Conservation (phyloP, 805 yeast genomes). For the Hanseniaspora lindneri region DNA sequence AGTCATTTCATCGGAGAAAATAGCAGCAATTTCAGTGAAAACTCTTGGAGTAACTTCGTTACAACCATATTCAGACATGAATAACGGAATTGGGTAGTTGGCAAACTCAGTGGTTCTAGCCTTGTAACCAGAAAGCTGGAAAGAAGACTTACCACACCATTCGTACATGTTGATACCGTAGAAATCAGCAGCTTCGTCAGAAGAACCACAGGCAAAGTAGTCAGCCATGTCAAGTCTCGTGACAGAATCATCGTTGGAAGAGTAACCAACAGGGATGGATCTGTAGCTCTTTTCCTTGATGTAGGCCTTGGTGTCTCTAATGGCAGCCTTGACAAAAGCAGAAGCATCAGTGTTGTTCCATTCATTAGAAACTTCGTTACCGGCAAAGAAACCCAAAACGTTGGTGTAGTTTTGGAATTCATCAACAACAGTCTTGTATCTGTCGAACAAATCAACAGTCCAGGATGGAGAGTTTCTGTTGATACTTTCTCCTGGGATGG, state of each 20-base stretch:
- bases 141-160: conserved; percentile 67
- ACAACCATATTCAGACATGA: conserved; percentile 80
- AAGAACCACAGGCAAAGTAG: conserved; percentile 65
- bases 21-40: conserved; percentile 58
- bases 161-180: conserved; percentile 84
- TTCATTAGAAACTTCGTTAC: conserved; percentile 71
- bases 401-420: conserved; percentile 57
- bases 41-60: conserved; percentile 56
- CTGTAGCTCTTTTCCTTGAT: conserved; percentile 52
- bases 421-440: conserved; percentile 63
- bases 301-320: conserved; percentile 64
- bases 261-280: conserved; percentile 67
- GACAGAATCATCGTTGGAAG: conserved; percentile 61
- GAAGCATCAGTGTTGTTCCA: conserved; percentile 58
- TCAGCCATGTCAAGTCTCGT: conserved; percentile 61
- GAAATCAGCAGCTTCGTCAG: conserved; percentile 57
- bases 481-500: conserved; percentile 54
- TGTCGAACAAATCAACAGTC: conserved; percentile 48
- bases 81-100: conserved; percentile 57
- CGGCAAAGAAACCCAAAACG: conserved; percentile 72
- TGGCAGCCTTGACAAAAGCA: conserved; percentile 71
- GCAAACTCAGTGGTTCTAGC: conserved; percentile 52
- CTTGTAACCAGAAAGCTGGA: conserved; percentile 50
- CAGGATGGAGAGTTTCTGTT: conserved; percentile 53
- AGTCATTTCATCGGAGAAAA: conserved; percentile 59